Evolutionary conservation across 306 rosid genomes (phyloP), one percentile per base, ranked within the genome.

Genomic region (Ziziphus jujuba): DNA sequence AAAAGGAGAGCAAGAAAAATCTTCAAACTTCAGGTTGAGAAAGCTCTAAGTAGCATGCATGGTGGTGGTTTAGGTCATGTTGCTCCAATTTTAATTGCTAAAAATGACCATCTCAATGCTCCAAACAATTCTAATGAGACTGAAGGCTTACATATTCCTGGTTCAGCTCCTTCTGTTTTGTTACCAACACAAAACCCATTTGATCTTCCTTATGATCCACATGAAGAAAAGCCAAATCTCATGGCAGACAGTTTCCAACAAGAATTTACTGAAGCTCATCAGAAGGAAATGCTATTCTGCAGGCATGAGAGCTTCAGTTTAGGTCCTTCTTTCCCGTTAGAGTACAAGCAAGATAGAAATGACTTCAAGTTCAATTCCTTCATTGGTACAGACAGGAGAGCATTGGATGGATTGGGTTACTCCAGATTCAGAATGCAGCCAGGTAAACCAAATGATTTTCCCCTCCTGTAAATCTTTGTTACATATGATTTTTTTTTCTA

Each of bases 141-240:
- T 20, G 89, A 79, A 35, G 80, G 69, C 9, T 3, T 84, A 3
- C 79, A 83, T 6, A 53, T 70, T n/a, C 99, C 99, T 20, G 83
- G 91, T 63, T 90, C 96, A 40, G 99, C 97, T 7, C 97, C 97
- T 36, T 81, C 97, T 3, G 22, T 80, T 12, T 36, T 81, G 70
- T 75, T 81, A 56, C 85, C 80, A 14, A 19, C 21, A 43, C 70
- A 74, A 67, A 90, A 89, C 59, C 95, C 89, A 22, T 86, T 90
- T 44, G 96, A 84, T 61, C 82, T 93, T 71, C 96, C 90, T 0
- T 90, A 84, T 67, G 96, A 88, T 34, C 87, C 82, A 48, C 77
- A 49, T 2, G 90, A 93, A 66, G 98, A 93, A 73, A 90, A 72
- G 61, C 91, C 90, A 0, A 69, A 80, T 69, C 91, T 88, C 19